These are phyloP conservation scores for Tetrastigma voinierianum DNA, from an alignment of 164 flowering plant species.

Conservation along the genomic window DNA sequence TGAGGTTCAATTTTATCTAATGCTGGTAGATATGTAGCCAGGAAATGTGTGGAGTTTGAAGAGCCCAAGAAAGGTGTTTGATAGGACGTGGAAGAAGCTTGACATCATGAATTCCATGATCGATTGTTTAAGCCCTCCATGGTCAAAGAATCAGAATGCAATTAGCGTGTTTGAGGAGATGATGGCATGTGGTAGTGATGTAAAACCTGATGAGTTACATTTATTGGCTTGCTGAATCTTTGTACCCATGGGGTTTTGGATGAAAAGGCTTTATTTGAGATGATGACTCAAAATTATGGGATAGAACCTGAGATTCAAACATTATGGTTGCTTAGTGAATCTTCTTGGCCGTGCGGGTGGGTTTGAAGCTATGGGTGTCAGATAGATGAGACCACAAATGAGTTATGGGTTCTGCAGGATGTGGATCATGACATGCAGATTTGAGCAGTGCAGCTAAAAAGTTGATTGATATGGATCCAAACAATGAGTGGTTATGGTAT, in stretches of 20 bases:
- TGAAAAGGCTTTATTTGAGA: conserved; percentile 32
- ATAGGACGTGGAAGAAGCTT: conserved; percentile 28
- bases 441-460: conserved; percentile 54
- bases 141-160: conserved; percentile 45
- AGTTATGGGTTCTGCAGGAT: too few species aligned
- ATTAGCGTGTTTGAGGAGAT: conserved; percentile 51
- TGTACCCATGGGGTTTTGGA: conserved; percentile 67
- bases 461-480: conserved; percentile 54
- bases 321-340: conserved; percentile 66
- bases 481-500: conserved; percentile 58
- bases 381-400: conserved; percentile 47
- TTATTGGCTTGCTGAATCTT: conserved; percentile 61
- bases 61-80: conserved; percentile 46
- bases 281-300: conserved; percentile 36
- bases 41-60: conserved; percentile 63
- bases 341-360: conserved; percentile 65
- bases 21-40: conserved; percentile 72
- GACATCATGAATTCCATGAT: conserved; percentile 63
- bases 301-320: conserved; percentile 59
- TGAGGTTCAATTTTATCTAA: conserved; percentile 40
- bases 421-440: conserved; percentile 42
- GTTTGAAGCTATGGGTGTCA: conserved; percentile 53
- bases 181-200: conserved; percentile 21
- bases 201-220: conserved; percentile 55
- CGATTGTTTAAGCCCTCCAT: conserved; percentile 57